Base-by-base conservation (phyloP, 2,329 filamentous ascomycete genomes). In the Plectosphaerella plurivora region DNA sequence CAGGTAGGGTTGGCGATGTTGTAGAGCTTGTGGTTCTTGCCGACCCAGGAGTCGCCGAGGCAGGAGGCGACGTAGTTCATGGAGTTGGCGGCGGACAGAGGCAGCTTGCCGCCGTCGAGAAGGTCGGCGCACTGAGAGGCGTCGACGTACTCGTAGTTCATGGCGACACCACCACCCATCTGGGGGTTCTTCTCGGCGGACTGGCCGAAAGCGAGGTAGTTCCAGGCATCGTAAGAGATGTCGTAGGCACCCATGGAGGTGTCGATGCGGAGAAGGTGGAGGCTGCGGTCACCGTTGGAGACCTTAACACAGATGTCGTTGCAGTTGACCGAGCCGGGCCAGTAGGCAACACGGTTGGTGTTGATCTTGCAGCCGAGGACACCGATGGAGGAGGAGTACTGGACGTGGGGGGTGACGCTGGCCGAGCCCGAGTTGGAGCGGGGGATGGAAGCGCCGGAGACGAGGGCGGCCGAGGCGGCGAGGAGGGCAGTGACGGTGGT, bases 211-310 rank as follows among this genome's bases (percentile, higher is more conserved):
- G 66, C 65, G 41, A 84, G 77, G 60, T 78, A 77, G 71, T 82
- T 82, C 78, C 79, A 84, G 48, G 81, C 80, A 56, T 84, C 81
- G 69, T 84, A 84, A 53, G 71, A 76, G 68, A 84, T 76, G 65
- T 84, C 82, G 64, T 81, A 64, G 50, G 80, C 81, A 47, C 79
- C 80, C 41, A 69, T 72, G 1, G 80, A 83, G 49, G 70, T 65
- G 69, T 84, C 82, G 56, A 84, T 69, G 63, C 75, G 75, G 55
- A 84, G 74, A 51, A 90, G 78, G 59, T 82, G 73, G 52, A 86
- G 65, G 39, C 67, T 71, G 54, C 78, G 76, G 52, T 67, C 76
- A 44, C 64, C 68, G 63, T 77, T 68, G 52, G 69, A 73, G 55
- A 84, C 68, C 64, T 76, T 75, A 60, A 83, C 69, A 67, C 81